Conservation (phyloP, 306 rosid genomes). For the Mimosa pudica region DNA sequence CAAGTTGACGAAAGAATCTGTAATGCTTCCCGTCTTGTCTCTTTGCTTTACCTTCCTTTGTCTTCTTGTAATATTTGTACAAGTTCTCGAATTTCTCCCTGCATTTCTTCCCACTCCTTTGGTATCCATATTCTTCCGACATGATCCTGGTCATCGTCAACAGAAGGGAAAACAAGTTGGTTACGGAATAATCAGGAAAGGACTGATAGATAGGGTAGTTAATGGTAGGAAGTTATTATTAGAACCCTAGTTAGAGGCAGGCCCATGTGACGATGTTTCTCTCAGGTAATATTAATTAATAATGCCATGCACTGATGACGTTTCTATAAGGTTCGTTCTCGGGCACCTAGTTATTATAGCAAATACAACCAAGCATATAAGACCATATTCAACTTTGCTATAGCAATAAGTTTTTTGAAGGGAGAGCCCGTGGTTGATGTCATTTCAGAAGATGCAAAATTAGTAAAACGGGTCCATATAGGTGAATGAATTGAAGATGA, state of each 20-base stretch:
- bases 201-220: background rate
- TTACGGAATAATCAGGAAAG: background rate
- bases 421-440: slow-evolving; percentile 40
- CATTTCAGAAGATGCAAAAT: slow-evolving; percentile 29
- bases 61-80: slow-evolving; percentile 96
- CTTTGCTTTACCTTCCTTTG: slow-evolving; percentile 95
- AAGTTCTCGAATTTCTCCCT: slow-evolving; percentile 95
- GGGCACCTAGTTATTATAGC: slow-evolving; percentile 34
- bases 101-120: slow-evolving; percentile 98
- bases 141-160: slow-evolving; percentile 59
- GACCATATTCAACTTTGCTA: slow-evolving; percentile 37
- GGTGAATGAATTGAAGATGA: slow-evolving; percentile 23
- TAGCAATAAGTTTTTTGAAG: slow-evolving; percentile 28
- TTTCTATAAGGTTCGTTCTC: background rate
- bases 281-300: slow-evolving; percentile 16
- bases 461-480: slow-evolving; percentile 25
- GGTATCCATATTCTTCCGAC: slow-evolving; percentile 93
- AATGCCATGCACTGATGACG: slow-evolving; percentile 33
- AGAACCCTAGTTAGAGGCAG: slow-evolving; percentile 50
- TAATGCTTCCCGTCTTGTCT: slow-evolving; percentile 97
- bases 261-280: slow-evolving; percentile 19
- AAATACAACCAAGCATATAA: slow-evolving; percentile 23
- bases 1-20: slow-evolving; percentile 96
- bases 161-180: slow-evolving; percentile 2
- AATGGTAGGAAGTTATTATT: background rate